A percentile compares a stretch with the other conserved stretches of the same genome.
Conservation (phyloP, 179 eudicot species). For the Silene noctiflora region DNA sequence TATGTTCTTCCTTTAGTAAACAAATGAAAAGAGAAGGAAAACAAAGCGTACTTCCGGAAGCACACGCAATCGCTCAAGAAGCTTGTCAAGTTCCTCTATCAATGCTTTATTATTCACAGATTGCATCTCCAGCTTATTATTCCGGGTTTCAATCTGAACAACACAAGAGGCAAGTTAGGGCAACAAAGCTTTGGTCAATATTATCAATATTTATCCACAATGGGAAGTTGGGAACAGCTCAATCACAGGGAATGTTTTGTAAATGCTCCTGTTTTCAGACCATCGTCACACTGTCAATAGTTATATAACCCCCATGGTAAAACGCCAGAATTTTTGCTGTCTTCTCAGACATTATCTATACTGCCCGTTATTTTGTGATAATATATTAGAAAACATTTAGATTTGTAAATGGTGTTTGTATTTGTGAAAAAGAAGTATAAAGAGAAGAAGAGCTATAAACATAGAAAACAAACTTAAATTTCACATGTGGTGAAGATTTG, state of each 20-base stretch:
- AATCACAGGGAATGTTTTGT: too few relatives aligned
- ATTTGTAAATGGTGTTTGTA: too few relatives aligned
- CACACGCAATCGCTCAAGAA: conserved; percentile 74
- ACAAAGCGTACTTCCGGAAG: conserved; percentile 61
- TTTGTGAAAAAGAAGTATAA: too few relatives aligned
- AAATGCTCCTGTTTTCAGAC: too few relatives aligned
- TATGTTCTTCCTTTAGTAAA: neutral
- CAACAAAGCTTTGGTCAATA: neutral
- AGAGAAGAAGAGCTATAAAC: too few relatives aligned
- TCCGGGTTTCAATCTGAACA: conserved; percentile 86
- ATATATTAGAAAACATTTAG: too few relatives aligned
- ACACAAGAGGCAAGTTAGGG: neutral
- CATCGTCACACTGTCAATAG: neutral
- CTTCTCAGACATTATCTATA: neutral
- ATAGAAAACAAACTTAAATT: too few relatives aligned
- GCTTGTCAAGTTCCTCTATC: conserved; percentile 89
- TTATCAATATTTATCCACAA: neutral
- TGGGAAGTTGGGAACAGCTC: too few relatives aligned
- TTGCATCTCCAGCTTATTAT: conserved; percentile 95
- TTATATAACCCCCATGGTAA: neutral
- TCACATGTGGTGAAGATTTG: too few relatives aligned
- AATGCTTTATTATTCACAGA: conserved; percentile 78
- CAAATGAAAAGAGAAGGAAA: neutral
- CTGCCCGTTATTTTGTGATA: too few relatives aligned
- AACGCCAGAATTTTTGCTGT: neutral